Base-by-base conservation (phyloP, 768 basidiomycete species). In the Dioszegia crocea region DNA sequence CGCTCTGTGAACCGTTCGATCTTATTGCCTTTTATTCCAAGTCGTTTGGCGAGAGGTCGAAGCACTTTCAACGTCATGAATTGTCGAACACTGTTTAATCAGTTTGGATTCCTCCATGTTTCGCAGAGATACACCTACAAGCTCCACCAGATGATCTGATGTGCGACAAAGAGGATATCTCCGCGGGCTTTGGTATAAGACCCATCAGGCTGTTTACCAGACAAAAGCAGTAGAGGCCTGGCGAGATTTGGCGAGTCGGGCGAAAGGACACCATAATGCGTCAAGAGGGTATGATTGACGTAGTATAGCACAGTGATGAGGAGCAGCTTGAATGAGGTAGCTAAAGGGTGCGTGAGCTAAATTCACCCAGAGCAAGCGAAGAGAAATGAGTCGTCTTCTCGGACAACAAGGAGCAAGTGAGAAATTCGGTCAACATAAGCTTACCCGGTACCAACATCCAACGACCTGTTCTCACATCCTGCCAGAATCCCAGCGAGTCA, bases 1-100 rank as follows among this genome's bases (percentile, higher is more conserved):
- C 85, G 94, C 78, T 99, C 94, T 19, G 85, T 88, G 69, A 97
- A 97, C 33, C 94, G 81, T 55, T 86, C 84, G 14, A 91, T 75
- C 76, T 93, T 96, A 73, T 72, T 58, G 78, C 76, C 61, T 81
- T 84, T 83, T 48, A 99, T 82, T 1, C 91, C 88, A 56, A 87
- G 85, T 59, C 81, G 80, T 31, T 80, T 82, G 0, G 87, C 92
- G 36, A 91, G 63, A 1, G 88, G 88, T 23, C 80, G 79, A 43
- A 85, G 84, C 11, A 90, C 33, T 56, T 83, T 83, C 68, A 88
- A 64, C 17, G 86, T 84, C 74, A 91, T 72, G 43, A 80, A 69
- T 77, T 97, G 91, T 29, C 94, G 85, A 41, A 92, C 65, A 73
- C 75, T 76, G 53, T 14, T 26, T 16, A n/a, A n/a, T n/a, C n/a